Base-by-base conservation (phyloP, 805 yeast species). In the Dipodascopsis uninucleata region DNA sequence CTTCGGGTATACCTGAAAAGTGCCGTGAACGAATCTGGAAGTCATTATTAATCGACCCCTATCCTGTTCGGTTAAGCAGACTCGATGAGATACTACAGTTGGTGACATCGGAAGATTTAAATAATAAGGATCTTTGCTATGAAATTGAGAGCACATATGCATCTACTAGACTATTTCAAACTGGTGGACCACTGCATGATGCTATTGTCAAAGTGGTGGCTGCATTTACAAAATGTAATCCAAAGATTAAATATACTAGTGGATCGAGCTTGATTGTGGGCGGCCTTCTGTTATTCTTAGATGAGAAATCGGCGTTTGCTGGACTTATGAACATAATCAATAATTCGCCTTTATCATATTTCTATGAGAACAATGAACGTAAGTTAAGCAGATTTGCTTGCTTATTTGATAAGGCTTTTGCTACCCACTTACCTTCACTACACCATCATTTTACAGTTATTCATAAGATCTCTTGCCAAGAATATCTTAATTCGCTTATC, bases 1-100 rank as follows among this genome's bases (percentile, higher is more conserved):
- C 80, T 28, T 36, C 53, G 3, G 81, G 81, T 3, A 58, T 79
- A 2, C 79, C 83, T 1, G 28, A 55, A n/a, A 57, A 58, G 17
- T 56, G 69, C 4, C 65, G 88, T 34, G 60, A 66, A 4, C 59
- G 61, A 8, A 66, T 81, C 2, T 82, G 88, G 88, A 58, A 20
- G n/a, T n/a, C n/a, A n/a, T n/a, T 28, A 14, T 28, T 14, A 3
- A 14, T 28, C 3, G 31, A n/a, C 2, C 31, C 31, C n/a, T n/a
- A 28, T 28, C 14, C 31, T n/a, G n/a, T 28, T 28, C 31, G 31
- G 31, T 28, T 28, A 14, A 14, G 14, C n/a, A n/a, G 14, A 28
- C n/a, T 28, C 14, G 14, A 14, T n/a, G 31, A n/a, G 14, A 28
- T n/a, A n/a, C n/a, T n/a, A n/a, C n/a, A n/a, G n/a, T n/a, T n/a